These are phyloP conservation scores for Pelagomonas calceolata DNA, from an alignment of 108 stramenopile genomes.

Conservation along the genomic window DNA sequence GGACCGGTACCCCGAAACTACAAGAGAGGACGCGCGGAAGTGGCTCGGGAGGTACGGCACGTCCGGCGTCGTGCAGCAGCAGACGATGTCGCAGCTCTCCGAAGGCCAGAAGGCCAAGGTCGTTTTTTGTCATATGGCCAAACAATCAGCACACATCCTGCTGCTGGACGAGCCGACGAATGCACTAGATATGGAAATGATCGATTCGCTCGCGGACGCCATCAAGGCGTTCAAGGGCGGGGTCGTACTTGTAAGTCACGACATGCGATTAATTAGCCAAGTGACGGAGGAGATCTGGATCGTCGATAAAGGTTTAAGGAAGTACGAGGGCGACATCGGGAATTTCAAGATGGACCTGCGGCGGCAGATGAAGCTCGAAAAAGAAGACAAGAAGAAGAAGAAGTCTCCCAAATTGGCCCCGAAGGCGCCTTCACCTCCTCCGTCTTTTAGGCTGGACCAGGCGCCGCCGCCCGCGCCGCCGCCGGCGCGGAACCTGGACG, in stretches of 20 bases:
- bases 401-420: neutral
- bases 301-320: slow-evolving; percentile 72
- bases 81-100: slow-evolving; percentile 73
- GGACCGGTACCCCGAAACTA: slow-evolving; percentile 56
- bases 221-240: slow-evolving; percentile 94
- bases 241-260: slow-evolving; percentile 91
- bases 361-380: slow-evolving; percentile 56
- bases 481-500: no score
- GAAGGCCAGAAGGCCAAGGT: slow-evolving; percentile 94
- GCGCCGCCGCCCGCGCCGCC: no score
- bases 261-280: slow-evolving; percentile 93
- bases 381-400: slow-evolving; percentile 6
- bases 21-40: slow-evolving; percentile 68
- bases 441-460: no score
- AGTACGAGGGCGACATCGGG: slow-evolving; percentile 73
- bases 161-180: slow-evolving; percentile 79
- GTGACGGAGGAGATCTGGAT: slow-evolving; percentile 97
- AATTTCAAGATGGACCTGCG: slow-evolving; percentile 87
- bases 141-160: slow-evolving; percentile 88
- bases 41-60: slow-evolving; percentile 96
- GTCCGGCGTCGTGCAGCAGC: slow-evolving; percentile 77
- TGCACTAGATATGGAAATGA: slow-evolving; percentile 80
- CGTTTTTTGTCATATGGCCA: slow-evolving; percentile 87
- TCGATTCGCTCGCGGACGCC: slow-evolving; percentile 90
- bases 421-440: no score